Evolutionary conservation across 1,284 basidiomycete species (phyloP).

Genomic region (Apiotrichum veenhuisii): DNA sequence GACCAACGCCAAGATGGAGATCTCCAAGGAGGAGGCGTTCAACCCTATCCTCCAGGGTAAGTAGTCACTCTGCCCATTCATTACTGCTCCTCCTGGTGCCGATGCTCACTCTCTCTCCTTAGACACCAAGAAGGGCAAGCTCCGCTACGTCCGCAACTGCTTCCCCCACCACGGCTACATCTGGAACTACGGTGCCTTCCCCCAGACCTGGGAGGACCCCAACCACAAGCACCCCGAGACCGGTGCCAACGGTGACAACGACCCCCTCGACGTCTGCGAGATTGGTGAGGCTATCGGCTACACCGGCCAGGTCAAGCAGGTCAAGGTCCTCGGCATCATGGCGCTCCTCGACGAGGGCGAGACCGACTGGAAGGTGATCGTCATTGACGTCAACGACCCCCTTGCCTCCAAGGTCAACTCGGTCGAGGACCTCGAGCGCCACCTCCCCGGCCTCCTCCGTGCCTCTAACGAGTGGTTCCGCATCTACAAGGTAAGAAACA

Average conservation of each 20-base stretch:
- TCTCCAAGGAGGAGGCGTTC: slow-evolving; percentile 93
- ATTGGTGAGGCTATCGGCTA: slow-evolving; percentile 99
- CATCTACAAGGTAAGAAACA: not conserved
- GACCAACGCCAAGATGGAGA: slow-evolving; percentile 99
- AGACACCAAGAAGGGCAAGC: slow-evolving; percentile 64
- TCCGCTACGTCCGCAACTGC: slow-evolving; percentile 98
- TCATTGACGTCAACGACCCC: slow-evolving; percentile 94
- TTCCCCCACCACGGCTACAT: slow-evolving; percentile 92
- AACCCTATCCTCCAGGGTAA: slow-evolving; percentile 94
- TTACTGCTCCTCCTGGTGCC: not conserved
- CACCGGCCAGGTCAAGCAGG: slow-evolving; percentile 97
- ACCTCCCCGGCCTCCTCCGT: slow-evolving; percentile 91
- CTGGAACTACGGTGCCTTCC: slow-evolving; percentile 98
- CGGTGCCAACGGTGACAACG: slow-evolving; percentile 98
- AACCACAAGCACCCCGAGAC: slow-evolving; percentile 84
- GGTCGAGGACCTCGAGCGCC: slow-evolving; percentile 98
- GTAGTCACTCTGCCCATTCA: too few species aligned
- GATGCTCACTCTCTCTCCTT: slow-evolving; percentile 1
- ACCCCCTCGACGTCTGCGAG: slow-evolving; percentile 99
- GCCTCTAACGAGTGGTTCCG: slow-evolving; percentile 95
- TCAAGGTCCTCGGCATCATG: slow-evolving; percentile 99
- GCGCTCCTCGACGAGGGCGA: slow-evolving; percentile 96
- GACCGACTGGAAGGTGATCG: slow-evolving; percentile 98
- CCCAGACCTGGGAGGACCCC: slow-evolving; percentile 99
- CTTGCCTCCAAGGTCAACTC: slow-evolving; percentile 96